Evolutionary conservation across 768 basidiomycete genomes (phyloP).

Genomic region (Neoboletus brunneissimus): DNA sequence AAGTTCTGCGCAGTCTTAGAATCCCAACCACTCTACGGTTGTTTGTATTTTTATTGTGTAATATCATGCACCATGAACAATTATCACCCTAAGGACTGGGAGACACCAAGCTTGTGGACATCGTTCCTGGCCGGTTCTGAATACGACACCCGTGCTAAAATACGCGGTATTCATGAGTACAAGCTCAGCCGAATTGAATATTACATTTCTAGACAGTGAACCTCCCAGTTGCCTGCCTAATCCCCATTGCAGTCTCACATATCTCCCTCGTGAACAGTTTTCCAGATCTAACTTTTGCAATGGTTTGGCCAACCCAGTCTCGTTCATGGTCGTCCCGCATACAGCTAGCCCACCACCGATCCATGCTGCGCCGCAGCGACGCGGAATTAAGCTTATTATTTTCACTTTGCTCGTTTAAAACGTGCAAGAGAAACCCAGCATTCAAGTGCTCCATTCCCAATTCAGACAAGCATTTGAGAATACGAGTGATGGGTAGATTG

Average conservation of each 20-base stretch:
- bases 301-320: constrained; percentile 49
- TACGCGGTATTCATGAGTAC: not conserved
- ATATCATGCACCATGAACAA: constrained; percentile 1
- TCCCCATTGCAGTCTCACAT: constrained; percentile 50
- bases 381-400: constrained; percentile 47
- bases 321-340: constrained; percentile 60
- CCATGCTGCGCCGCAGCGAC: constrained; percentile 60
- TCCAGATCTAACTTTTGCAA: constrained; percentile 47
- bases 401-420: constrained; percentile 69
- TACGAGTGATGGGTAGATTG: constrained; percentile 72
- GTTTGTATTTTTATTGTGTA: constrained; percentile 18
- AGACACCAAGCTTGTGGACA: not conserved
- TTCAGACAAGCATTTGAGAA: constrained; percentile 72
- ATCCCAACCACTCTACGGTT: not conserved
- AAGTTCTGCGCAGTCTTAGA: too few species aligned
- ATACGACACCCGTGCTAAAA: not conserved
- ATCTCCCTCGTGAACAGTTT: constrained; percentile 53
- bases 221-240: constrained; percentile 27
- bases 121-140: not conserved
- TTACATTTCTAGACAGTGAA: constrained; percentile 8
- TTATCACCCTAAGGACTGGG: not conserved
- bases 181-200: not conserved
- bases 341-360: constrained; percentile 77
- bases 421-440: constrained; percentile 64
- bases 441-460: constrained; percentile 63